Evolutionary conservation across 2,329 filamentous ascomycete genomes (phyloP), one percentile per base, ranked within the genome.

Genomic region (Alternaria atra): DNA sequence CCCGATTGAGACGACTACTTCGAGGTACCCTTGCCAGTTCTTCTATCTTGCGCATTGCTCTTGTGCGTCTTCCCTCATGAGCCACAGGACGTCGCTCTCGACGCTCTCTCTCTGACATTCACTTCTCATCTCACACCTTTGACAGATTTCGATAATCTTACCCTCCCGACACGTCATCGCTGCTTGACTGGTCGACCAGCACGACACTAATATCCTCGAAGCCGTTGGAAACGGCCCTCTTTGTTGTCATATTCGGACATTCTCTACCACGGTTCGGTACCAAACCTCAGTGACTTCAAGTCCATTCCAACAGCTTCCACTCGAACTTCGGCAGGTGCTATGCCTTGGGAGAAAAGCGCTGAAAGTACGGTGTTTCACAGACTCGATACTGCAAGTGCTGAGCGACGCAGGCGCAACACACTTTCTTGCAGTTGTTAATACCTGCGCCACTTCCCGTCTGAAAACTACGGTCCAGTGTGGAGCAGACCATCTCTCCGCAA

Each of bases 261-360:
- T 30, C 34, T 56, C 60, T 60, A 67, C 69, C 66, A 67, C 68
- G 67, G 68, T 69, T 66, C 68, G 52, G 51, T 57, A 40, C 61
- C 61, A 58, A 50, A 57, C 48, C 53, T 48, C 30, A 42, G 32
- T 17, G 30, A 23, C 20, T 32, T 34, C 46, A 27, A 9, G 35
- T 42, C 39, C 43, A 58, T 52, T 30, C 46, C 7, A 25, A 23
- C 51, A 27, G 27, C 35, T 25, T 23, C 25, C 23, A 32, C 40
- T 57, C 35, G 39, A 47, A 50, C 53, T 35, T 25, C 34, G 23
- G 42, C 55, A 34, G 39, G 46, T 53, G 48, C 59, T 57, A 57
- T 60, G 58, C 42, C 29, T 57, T 15, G 35, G 44, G 44, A 32
- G 30, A 34, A 42, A 56, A 52, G 29, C 23, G 39, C 51, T 42